Evolutionary conservation across 148 eudicot genomes (phyloP).

Genomic region (Vaccinium myrtillus): DNA sequence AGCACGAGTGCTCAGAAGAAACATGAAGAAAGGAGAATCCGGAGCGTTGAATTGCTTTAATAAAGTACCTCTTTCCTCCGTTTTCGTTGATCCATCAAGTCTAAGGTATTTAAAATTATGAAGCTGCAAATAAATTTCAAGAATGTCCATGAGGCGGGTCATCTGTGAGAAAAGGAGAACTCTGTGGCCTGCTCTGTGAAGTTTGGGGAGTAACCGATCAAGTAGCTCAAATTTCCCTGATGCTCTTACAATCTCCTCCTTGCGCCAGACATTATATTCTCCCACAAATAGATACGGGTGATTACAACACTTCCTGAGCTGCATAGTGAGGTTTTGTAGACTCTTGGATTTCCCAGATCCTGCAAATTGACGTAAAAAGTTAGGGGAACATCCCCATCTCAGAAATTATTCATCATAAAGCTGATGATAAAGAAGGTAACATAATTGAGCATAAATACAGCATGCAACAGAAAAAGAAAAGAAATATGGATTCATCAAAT

Average conservation of each 20-base stretch:
- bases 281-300: slow-evolving; percentile 90
- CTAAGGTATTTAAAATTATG: slow-evolving; percentile 79
- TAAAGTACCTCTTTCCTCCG: slow-evolving; percentile 83
- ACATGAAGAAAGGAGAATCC: slow-evolving; percentile 90
- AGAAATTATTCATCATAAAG: neutral
- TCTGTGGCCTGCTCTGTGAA: slow-evolving; percentile 80
- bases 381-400: neutral
- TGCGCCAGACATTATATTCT: slow-evolving; percentile 67
- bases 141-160: slow-evolving; percentile 93
- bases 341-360: slow-evolving; percentile 84
- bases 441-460: neutral
- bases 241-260: slow-evolving; percentile 80
- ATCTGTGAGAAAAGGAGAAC: slow-evolving; percentile 93
- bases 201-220: slow-evolving; percentile 96
- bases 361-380: slow-evolving; percentile 35
- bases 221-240: slow-evolving; percentile 97
- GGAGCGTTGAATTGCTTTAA: slow-evolving; percentile 85
- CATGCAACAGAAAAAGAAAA: neutral
- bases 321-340: slow-evolving; percentile 92
- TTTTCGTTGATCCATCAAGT: slow-evolving; percentile 91
- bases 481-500: neutral
- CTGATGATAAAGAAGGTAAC: neutral
- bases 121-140: slow-evolving; percentile 70
- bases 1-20: slow-evolving; percentile 98
- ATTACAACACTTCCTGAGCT: slow-evolving; percentile 95